phyloP scores from a whole-genome alignment of 176 grass and related monocot genomes.

The Rhipidocladum racemiflorum region DNA sequence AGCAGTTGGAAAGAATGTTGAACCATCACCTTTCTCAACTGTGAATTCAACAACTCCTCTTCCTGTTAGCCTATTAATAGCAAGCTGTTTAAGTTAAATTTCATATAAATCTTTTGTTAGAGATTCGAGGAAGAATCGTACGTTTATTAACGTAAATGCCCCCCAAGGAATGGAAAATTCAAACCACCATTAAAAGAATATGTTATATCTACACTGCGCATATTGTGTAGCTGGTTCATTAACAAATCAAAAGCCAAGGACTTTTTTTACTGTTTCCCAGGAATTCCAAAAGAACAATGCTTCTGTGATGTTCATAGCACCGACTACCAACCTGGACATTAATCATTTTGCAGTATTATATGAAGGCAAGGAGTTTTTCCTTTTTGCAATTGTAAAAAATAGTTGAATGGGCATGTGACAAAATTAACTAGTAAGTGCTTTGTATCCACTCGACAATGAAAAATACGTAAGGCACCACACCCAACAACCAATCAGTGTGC shows the following conservation, averaged over 20 bases:
- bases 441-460: not conserved
- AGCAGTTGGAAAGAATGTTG: slow-evolving; percentile 77
- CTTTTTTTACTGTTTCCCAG: not conserved
- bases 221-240: not conserved
- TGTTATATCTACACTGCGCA: not conserved
- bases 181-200: not conserved
- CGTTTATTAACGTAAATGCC: not conserved
- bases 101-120: slow-evolving; percentile 17
- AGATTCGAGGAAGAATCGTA: slow-evolving; percentile 1
- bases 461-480: not conserved
- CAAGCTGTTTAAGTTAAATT: slow-evolving; percentile 42
- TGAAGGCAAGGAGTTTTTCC: not conserved
- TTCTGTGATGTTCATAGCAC: not conserved
- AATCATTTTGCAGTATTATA: not conserved
- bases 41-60: slow-evolving; percentile 93
- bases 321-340: not conserved
- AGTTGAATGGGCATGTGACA: not conserved
- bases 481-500: not conserved
- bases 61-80: slow-evolving; percentile 76
- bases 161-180: not conserved
- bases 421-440: not conserved
- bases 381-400: not conserved
- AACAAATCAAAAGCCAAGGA: not conserved
- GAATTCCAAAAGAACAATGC: not conserved
- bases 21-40: slow-evolving; percentile 83